Percentiles rank a stretch among this genome's conserved stretches.
These are phyloP conservation scores for Juglanconis sp. DNA, from an alignment of 2,329 filamentous ascomycete genomes.

Conservation along the genomic window DNA sequence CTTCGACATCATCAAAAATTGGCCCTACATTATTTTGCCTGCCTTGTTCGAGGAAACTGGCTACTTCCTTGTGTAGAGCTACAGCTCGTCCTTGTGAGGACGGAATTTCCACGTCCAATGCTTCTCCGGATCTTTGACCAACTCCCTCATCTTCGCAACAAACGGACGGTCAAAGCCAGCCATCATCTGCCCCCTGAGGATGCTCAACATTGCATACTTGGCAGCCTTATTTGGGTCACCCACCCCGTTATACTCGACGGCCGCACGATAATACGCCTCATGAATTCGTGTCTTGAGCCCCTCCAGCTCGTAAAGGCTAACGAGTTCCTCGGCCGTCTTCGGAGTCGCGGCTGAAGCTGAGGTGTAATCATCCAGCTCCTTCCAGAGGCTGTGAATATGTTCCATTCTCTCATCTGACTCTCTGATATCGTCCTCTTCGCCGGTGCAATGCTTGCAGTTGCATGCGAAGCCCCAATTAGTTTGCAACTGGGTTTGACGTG, in stretches of 20 bases:
- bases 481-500: not conserved
- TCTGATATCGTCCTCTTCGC: not conserved
- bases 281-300: constrained; percentile 5
- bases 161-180: constrained; percentile 1
- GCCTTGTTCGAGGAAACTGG: no score
- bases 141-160: constrained; percentile 1
- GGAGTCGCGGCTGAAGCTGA: not conserved
- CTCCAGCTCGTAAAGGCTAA: constrained; percentile 5
- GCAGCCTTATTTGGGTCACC: not conserved
- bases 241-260: constrained; percentile 1
- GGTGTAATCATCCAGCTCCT: constrained; percentile 6
- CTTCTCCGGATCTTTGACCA: not conserved
- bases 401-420: not conserved
- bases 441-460: constrained; percentile 4
- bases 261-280: constrained; percentile 7
- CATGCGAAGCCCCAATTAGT: constrained; percentile 5
- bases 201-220: not conserved
- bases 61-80: no score
- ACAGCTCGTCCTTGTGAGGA: not conserved
- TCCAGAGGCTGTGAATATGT: constrained; percentile 6
- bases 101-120: constrained; percentile 7
- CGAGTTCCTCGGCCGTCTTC: not conserved
- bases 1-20: no score
- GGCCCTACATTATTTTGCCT: not conserved
- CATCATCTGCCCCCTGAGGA: constrained; percentile 3